Conservation (phyloP, 148 eudicot species). For the Chenopodium berlandieri region DNA sequence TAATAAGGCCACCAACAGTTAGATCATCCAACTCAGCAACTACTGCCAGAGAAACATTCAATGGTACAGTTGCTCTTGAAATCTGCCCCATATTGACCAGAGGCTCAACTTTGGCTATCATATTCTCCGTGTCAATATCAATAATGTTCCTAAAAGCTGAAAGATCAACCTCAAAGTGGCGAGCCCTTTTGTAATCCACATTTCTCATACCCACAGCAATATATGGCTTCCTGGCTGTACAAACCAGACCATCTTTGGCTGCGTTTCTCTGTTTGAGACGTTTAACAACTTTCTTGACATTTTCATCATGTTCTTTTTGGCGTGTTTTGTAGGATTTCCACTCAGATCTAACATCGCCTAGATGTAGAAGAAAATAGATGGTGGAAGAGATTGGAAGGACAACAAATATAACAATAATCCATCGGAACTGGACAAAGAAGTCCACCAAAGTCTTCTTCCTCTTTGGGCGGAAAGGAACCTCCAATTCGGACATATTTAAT, state of each 20-base stretch:
- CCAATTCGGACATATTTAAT: constrained; percentile 54
- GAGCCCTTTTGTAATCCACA: constrained; percentile 90
- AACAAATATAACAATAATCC: constrained; percentile 80
- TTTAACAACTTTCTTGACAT: constrained; percentile 74
- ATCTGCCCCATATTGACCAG: constrained; percentile 94
- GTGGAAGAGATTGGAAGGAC: constrained; percentile 80
- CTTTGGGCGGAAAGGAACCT: constrained; percentile 74
- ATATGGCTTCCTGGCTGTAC: constrained; percentile 89
- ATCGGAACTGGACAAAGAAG: constrained; percentile 78
- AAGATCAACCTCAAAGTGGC: constrained; percentile 89
- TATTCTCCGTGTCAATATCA: constrained; percentile 64
- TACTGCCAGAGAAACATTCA: constrained; percentile 88
- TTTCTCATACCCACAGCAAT: constrained; percentile 93
- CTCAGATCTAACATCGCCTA: constrained; percentile 72
- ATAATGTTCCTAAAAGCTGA: constrained; percentile 72
- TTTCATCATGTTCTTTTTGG: constrained; percentile 77
- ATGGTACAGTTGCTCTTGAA: constrained; percentile 71
- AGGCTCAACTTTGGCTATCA: constrained; percentile 80
- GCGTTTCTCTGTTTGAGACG: constrained; percentile 74
- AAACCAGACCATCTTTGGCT: constrained; percentile 79
- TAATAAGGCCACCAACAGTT: constrained; percentile 88
- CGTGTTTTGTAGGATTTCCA: constrained; percentile 72
- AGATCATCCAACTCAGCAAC: constrained; percentile 93
- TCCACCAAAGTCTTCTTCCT: constrained; percentile 83
- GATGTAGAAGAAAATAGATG: constrained; percentile 73